Conservation (phyloP, 192 early-diverging fungal species). For the Obelidium mucronatum region DNA sequence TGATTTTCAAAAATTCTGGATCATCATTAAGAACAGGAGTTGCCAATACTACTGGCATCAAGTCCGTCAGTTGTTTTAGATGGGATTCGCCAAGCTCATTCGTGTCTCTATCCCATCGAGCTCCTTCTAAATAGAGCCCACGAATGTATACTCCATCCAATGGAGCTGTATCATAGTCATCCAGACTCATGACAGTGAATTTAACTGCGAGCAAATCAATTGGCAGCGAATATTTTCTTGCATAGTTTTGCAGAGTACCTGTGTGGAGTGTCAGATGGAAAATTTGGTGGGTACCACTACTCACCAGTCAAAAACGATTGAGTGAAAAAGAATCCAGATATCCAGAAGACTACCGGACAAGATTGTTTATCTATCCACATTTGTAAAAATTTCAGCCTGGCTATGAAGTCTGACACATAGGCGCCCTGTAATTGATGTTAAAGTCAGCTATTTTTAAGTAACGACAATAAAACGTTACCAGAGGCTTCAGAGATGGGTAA, state of each 20-base stretch:
- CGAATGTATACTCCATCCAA: constrained; percentile 64
- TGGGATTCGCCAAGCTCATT: constrained; percentile 55
- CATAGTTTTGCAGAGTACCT: constrained; percentile 71
- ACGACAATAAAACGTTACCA: too few relatives aligned
- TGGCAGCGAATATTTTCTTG: constrained; percentile 68
- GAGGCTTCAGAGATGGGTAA: constrained; percentile 66
- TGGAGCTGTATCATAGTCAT: constrained; percentile 47
- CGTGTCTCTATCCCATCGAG: constrained; percentile 60
- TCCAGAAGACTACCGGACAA: constrained; percentile 65
- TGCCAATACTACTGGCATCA: constrained; percentile 62
- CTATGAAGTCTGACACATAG: constrained; percentile 62
- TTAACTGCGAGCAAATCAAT: constrained; percentile 64
- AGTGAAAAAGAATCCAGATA: constrained; percentile 71
- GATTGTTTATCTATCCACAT: constrained; percentile 60
- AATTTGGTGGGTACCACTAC: not conserved
- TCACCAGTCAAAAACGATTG: constrained; percentile 68
- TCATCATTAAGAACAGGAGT: constrained; percentile 57
- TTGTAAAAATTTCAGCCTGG: constrained; percentile 61
- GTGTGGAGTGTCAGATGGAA: not conserved
- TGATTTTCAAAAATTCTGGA: constrained; percentile 41
- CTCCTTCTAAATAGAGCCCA: constrained; percentile 65
- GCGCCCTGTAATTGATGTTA: constrained; percentile 54
- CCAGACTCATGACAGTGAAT: constrained; percentile 56
- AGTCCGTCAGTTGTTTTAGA: constrained; percentile 61
- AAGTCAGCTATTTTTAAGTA: too few relatives aligned